phyloP scores from a whole-genome alignment of 164 flowering plant species.

The Chloranthus sessilifolius region DNA sequence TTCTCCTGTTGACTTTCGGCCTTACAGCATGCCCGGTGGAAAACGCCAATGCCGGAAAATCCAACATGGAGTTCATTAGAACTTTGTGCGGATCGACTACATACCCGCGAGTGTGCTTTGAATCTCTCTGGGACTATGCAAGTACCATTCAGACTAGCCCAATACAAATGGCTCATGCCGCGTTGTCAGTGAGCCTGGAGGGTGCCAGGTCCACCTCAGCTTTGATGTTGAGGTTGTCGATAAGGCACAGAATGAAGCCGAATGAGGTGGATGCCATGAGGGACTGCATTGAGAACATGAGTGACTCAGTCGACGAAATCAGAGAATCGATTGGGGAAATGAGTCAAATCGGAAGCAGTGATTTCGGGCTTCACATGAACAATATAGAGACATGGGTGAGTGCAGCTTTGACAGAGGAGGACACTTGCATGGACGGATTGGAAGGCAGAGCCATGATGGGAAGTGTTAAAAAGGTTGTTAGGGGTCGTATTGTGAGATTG shows the following conservation, averaged over 20 bases:
- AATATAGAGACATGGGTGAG: conserved; percentile 61
- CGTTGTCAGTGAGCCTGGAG: conserved; percentile 32
- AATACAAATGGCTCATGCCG: conserved; percentile 24
- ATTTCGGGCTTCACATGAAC: conserved; percentile 31
- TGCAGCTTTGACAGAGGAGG: conserved; percentile 55
- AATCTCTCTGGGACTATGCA: conserved; percentile 37
- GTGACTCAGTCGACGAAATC: conserved; percentile 47
- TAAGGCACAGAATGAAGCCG: conserved; percentile 11
- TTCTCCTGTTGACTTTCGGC: conserved; percentile 3
- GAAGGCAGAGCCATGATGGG: conserved; percentile 20
- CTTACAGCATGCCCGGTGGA: no score
- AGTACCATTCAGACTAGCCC: conserved; percentile 28
- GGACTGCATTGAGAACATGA: conserved; percentile 43
- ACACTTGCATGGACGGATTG: conserved; percentile 57
- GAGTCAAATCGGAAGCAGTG: conserved; percentile 26
- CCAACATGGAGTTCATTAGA: conserved; percentile 30
- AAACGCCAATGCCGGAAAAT: neutral
- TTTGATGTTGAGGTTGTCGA: conserved; percentile 19
- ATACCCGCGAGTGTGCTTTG: conserved; percentile 37
- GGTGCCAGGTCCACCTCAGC: conserved; percentile 21
- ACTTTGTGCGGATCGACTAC: conserved; percentile 35
- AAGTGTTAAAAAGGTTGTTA: conserved; percentile 22
- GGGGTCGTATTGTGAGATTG: conserved; percentile 18
- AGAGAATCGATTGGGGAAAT: conserved; percentile 34
- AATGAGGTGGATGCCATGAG: conserved; percentile 33